phyloP scores from a whole-genome alignment of 371 early-diverging fungal genomes.

The Mortierella sp. region DNA sequence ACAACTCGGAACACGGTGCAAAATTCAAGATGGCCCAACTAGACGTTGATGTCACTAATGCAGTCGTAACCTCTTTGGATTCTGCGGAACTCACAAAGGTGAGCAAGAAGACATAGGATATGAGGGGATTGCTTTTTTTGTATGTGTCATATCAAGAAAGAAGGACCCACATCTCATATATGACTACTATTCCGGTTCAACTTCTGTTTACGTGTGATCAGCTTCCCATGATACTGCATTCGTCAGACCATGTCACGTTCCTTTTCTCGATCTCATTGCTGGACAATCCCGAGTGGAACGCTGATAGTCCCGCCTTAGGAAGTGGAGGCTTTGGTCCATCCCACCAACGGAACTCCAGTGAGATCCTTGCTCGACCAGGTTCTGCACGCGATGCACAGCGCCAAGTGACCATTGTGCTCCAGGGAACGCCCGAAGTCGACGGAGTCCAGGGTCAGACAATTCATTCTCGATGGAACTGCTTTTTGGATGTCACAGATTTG shows the following conservation, averaged over 20 bases:
- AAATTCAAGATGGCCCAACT: constrained; percentile 65
- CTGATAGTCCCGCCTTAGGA: constrained; percentile 14
- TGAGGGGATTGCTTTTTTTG: too few relatives aligned
- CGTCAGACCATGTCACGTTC: constrained; percentile 70
- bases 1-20: constrained; percentile 67
- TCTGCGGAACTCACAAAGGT: constrained; percentile 52
- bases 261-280: constrained; percentile 70
- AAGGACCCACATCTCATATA: too few relatives aligned
- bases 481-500: constrained; percentile 68
- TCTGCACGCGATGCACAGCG: constrained; percentile 50
- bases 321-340: constrained; percentile 14
- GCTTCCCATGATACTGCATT: constrained; percentile 64
- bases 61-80: constrained; percentile 61
- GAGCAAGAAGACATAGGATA: background rate
- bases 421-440: constrained; percentile 65
- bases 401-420: constrained; percentile 71
- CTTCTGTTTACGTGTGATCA: constrained; percentile 10
- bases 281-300: constrained; percentile 59
- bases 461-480: constrained; percentile 76
- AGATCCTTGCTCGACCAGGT: constrained; percentile 15
- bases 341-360: constrained; percentile 36
- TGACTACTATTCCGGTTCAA: too few relatives aligned
- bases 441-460: constrained; percentile 64
- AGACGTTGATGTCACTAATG: constrained; percentile 71
- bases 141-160: too few relatives aligned